Percentiles rank a stretch among this genome's conserved stretches.
phyloP scores from a whole-genome alignment of 345 rosid genomes.

The Syzygium jambos region DNA sequence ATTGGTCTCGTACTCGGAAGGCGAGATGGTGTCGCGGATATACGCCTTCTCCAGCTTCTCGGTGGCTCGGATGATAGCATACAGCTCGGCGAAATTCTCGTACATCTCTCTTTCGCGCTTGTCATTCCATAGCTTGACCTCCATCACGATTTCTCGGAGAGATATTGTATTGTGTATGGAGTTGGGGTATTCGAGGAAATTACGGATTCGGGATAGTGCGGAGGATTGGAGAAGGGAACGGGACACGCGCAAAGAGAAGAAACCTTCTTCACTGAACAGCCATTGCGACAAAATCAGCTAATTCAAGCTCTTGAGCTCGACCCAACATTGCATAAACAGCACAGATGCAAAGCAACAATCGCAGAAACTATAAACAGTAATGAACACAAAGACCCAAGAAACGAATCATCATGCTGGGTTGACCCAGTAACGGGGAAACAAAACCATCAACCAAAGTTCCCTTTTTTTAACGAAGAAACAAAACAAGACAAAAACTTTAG shows the following conservation, averaged over 20 bases:
- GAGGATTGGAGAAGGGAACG: slow-evolving; percentile 84
- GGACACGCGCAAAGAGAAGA: slow-evolving; percentile 87
- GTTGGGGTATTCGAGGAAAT: background rate
- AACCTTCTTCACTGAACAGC: slow-evolving; percentile 3
- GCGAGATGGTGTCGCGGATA: slow-evolving; percentile 65
- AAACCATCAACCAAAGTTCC: background rate
- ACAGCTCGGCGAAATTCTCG: slow-evolving; percentile 92
- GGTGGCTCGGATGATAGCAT: slow-evolving; percentile 88
- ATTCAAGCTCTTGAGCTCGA: background rate
- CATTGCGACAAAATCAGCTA: background rate
- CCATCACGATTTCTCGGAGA: slow-evolving; percentile 34
- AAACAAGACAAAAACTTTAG: background rate
- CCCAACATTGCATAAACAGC: background rate
- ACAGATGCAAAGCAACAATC: background rate
- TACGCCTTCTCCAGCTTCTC: slow-evolving; percentile 98
- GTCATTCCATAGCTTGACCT: slow-evolving; percentile 92
- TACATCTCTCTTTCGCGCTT: slow-evolving; percentile 98
- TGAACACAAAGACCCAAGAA: background rate
- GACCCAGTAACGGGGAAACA: background rate
- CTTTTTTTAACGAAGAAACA: background rate
- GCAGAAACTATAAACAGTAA: background rate
- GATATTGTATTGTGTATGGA: background rate
- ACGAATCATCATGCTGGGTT: background rate
- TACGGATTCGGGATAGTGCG: background rate
- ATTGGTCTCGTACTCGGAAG: slow-evolving; percentile 74